Evolutionary conservation across 352 stramenopile species (phyloP).

Genomic region (Globisporangium emineosum): DNA sequence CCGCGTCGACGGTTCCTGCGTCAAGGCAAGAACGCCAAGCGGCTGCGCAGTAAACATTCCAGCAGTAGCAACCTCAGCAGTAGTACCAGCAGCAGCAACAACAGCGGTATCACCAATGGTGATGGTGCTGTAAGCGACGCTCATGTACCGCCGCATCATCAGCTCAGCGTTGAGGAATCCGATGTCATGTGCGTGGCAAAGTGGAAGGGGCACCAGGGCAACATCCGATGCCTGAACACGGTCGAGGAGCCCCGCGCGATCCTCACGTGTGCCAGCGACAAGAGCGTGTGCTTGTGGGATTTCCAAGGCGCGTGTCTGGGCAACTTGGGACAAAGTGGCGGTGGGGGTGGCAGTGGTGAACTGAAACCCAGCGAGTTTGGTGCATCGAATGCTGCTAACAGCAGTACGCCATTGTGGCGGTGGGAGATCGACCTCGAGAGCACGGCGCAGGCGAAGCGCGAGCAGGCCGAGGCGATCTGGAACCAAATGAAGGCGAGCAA

Average conservation of each 20-base stretch:
- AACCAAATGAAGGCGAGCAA: slow-evolving; percentile 48
- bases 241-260: slow-evolving; percentile 60
- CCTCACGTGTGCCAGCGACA: slow-evolving; percentile 64
- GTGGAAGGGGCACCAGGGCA: slow-evolving; percentile 56
- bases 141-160: not conserved
- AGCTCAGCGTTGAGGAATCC: slow-evolving; percentile 17
- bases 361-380: not conserved
- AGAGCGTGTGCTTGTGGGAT: slow-evolving; percentile 53
- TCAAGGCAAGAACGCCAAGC: slow-evolving; percentile 60
- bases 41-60: slow-evolving; percentile 32
- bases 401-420: slow-evolving; percentile 25
- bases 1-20: slow-evolving; percentile 62
- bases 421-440: slow-evolving; percentile 47
- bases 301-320: slow-evolving; percentile 45
- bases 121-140: not conserved
- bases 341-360: not conserved
- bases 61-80: slow-evolving; percentile 6
- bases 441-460: slow-evolving; percentile 33
- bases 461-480: slow-evolving; percentile 61
- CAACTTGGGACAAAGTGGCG: slow-evolving; percentile 19
- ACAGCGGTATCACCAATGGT: not conserved
- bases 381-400: not conserved
- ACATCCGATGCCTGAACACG: slow-evolving; percentile 43
- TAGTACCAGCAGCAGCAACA: slow-evolving; percentile 11
- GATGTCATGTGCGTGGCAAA: slow-evolving; percentile 40